These are phyloP conservation scores for Babesia microti DNA, from an alignment of 169 alveolate species.

Conservation along the genomic window DNA sequence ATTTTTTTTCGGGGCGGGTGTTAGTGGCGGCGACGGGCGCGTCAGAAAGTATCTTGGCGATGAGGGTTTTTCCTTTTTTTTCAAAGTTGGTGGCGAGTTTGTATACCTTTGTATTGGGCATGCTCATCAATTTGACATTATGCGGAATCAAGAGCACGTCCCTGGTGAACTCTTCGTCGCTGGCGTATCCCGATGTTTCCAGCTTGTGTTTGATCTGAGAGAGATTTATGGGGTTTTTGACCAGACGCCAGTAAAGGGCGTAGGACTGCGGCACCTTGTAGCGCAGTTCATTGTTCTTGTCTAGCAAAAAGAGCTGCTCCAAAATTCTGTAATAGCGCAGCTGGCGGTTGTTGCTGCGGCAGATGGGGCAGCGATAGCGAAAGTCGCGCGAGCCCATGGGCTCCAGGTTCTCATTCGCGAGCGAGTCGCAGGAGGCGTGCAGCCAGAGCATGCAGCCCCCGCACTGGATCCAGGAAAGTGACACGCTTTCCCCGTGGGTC, in stretches of 20 bases:
- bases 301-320: constrained; percentile 48
- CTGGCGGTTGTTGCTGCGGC: constrained; percentile 43
- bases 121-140: constrained; percentile 53
- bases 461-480: constrained; percentile 58
- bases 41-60: constrained; percentile 28
- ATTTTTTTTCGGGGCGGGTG: constrained; percentile 10
- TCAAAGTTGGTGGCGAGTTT: constrained; percentile 46
- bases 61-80: constrained; percentile 33
- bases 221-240: constrained; percentile 58
- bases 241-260: constrained; percentile 60
- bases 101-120: constrained; percentile 58
- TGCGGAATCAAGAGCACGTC: constrained; percentile 46
- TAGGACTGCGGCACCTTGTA: constrained; percentile 52
- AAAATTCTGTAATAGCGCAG: constrained; percentile 43
- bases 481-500: constrained; percentile 9
- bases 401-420: constrained; percentile 37
- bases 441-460: constrained; percentile 71
- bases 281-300: constrained; percentile 48
- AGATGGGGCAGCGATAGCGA: constrained; percentile 51
- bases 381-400: constrained; percentile 25
- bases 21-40: constrained; percentile 12
- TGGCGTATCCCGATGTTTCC: constrained; percentile 25
- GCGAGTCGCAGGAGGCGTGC: constrained; percentile 63
- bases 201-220: constrained; percentile 44
- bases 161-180: constrained; percentile 38